A percentile compares a stretch with the other conserved stretches of the same genome.
Conservation (phyloP, 2,329 filamentous ascomycete genomes). For the Colletotrichum spaethianum region DNA sequence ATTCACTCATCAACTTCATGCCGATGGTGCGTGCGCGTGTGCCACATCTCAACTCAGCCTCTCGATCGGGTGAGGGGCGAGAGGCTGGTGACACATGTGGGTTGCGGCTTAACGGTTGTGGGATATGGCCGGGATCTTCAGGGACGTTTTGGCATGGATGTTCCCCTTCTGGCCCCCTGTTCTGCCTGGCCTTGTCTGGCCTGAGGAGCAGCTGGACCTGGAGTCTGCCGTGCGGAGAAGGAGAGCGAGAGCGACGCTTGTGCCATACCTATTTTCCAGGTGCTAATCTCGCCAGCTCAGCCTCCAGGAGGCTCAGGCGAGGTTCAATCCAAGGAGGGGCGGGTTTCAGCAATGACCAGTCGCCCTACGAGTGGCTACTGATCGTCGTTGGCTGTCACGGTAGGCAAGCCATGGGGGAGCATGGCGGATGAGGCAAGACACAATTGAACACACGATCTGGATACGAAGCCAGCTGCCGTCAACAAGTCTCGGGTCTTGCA, state of each 20-base stretch:
- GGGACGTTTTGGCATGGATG: slow-evolving; percentile 36
- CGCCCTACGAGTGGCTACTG: slow-evolving; percentile 38
- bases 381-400: slow-evolving; percentile 30
- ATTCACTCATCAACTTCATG: slow-evolving; percentile 34
- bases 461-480: slow-evolving; percentile 17
- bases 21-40: slow-evolving; percentile 32
- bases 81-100: slow-evolving; percentile 30
- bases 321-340: slow-evolving; percentile 12
- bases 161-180: slow-evolving; percentile 14
- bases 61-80: neutral
- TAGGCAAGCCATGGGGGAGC: slow-evolving; percentile 3
- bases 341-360: slow-evolving; percentile 34
- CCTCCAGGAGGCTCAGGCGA: slow-evolving; percentile 35
- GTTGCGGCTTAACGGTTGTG: slow-evolving; percentile 39
- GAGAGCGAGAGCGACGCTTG: neutral
- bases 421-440: slow-evolving; percentile 22
- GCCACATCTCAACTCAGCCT: slow-evolving; percentile 40
- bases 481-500: neutral
- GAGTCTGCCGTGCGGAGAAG: slow-evolving; percentile 27
- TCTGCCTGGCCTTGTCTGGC: slow-evolving; percentile 4
- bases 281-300: slow-evolving; percentile 29
- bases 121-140: slow-evolving; percentile 37
- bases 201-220: slow-evolving; percentile 1
- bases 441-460: slow-evolving; percentile 11
- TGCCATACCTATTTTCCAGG: neutral